These are phyloP conservation scores for Jaltomata sinuosa DNA, from an alignment of 257 asterid genomes.

Conservation along the genomic window DNA sequence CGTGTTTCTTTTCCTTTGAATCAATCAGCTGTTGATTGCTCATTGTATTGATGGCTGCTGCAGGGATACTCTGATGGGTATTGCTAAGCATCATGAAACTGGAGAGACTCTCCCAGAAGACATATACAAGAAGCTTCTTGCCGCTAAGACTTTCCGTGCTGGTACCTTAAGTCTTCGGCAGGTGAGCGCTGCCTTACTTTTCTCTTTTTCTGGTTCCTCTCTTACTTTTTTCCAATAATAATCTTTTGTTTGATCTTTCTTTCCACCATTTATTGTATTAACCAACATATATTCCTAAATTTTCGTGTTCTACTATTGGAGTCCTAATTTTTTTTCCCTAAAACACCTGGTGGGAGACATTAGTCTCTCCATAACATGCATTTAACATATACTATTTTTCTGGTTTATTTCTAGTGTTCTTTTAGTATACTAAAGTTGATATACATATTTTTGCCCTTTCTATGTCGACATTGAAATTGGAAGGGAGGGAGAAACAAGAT, in stretches of 20 bases:
- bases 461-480: background rate
- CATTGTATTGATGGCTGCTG: conserved; percentile 10
- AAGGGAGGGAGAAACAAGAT: background rate
- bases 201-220: background rate
- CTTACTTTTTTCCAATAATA: background rate
- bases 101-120: conserved; percentile 91
- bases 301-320: background rate
- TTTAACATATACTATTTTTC: background rate
- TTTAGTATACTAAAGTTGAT: background rate
- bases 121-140: conserved; percentile 87
- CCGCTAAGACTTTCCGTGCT: conserved; percentile 97
- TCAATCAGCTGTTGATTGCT: background rate
- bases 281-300: background rate
- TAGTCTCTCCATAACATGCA: background rate
- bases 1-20: background rate
- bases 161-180: conserved; percentile 94
- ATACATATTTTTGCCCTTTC: background rate
- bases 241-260: background rate
- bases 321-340: background rate
- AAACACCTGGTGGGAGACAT: background rate
- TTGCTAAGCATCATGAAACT: conserved; percentile 95
- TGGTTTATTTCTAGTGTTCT: background rate
- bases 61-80: conserved; percentile 94
- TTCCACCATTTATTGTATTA: background rate
- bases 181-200: conserved; percentile 29